These are phyloP conservation scores for Gloeophyllum trabeum DNA, from an alignment of 768 basidiomycete species.

Conservation along the genomic window DNA sequence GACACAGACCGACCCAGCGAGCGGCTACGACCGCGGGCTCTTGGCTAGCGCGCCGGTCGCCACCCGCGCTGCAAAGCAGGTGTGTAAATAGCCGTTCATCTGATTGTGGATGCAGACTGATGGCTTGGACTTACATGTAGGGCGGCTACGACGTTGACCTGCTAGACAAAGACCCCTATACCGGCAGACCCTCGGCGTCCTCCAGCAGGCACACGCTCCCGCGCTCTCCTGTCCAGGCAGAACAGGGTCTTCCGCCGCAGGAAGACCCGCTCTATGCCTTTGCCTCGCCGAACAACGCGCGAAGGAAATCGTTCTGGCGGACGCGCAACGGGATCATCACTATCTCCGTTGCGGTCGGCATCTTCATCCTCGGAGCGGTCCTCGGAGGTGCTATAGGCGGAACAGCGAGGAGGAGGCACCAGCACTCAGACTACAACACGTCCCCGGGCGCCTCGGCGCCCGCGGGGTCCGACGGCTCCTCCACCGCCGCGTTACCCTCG, in stretches of 20 bases:
- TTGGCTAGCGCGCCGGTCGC: conserved; percentile 17
- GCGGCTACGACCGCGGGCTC: conserved; percentile 17
- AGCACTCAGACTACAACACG: not conserved
- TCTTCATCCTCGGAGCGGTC: conserved; percentile 36
- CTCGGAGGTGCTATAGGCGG: conserved; percentile 53
- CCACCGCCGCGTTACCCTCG: not conserved
- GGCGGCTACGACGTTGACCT: conserved; percentile 45
- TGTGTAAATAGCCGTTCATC: not conserved
- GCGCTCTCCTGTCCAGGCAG: conserved; percentile 7
- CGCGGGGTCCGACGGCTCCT: not conserved
- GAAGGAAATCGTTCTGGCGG: conserved; percentile 32
- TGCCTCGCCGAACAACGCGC: not conserved
- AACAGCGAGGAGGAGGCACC: conserved; percentile 13
- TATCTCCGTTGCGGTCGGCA: conserved; percentile 14
- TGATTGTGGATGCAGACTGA: not conserved
- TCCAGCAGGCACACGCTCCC: too few species aligned
- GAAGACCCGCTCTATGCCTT: conserved; percentile 2
- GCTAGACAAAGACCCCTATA: conserved; percentile 12
- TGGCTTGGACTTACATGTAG: conserved; percentile 19
- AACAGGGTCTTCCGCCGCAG: conserved; percentile 11
- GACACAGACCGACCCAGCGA: not conserved
- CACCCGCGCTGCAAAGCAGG: conserved; percentile 20
- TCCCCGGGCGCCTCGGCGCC: not conserved
- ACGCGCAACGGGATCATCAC: conserved; percentile 31
- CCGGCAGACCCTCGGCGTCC: too few species aligned